These are phyloP conservation scores for Pythium periplocum DNA, from an alignment of 352 stramenopile genomes.

Conservation along the genomic window DNA sequence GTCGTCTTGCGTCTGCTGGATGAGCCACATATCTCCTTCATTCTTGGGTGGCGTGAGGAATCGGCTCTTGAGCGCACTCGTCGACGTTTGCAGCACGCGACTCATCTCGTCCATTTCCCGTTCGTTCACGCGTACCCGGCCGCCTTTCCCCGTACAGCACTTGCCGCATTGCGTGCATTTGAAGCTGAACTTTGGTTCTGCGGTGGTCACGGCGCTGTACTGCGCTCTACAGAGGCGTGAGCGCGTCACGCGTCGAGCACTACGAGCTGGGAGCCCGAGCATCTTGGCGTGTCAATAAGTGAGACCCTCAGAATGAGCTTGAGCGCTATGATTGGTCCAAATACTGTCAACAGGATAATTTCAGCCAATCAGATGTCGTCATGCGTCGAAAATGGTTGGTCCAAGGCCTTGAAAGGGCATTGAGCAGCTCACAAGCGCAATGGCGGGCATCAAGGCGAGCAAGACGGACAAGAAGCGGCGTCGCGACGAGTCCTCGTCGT, in stretches of 20 bases:
- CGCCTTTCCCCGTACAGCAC: constrained; percentile 68
- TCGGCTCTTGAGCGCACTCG: constrained; percentile 24
- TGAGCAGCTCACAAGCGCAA: neutral
- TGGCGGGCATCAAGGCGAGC: neutral
- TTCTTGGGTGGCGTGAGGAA: constrained; percentile 24
- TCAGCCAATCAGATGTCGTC: neutral
- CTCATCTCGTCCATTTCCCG: constrained; percentile 48
- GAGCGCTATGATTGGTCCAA: too few species aligned
- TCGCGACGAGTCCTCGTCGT: constrained; percentile 15
- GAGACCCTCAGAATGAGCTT: too few species aligned
- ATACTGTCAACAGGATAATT: neutral
- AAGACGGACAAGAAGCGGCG: constrained; percentile 27
- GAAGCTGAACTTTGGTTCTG: constrained; percentile 42
- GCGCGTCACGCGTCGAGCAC: too few species aligned
- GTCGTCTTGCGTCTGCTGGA: constrained; percentile 50
- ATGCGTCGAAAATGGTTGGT: constrained; percentile 8
- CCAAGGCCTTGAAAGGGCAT: constrained; percentile 15
- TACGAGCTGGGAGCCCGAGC: too few species aligned
- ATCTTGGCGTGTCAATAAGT: too few species aligned
- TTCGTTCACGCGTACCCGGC: constrained; percentile 61
- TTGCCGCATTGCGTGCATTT: constrained; percentile 72
- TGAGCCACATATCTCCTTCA: constrained; percentile 26
- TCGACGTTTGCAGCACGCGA: constrained; percentile 21
- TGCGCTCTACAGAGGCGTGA: too few species aligned
- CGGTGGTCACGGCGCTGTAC: neutral